Conservation (phyloP, 116 monocot genomes). For the Posidonia oceanica region DNA sequence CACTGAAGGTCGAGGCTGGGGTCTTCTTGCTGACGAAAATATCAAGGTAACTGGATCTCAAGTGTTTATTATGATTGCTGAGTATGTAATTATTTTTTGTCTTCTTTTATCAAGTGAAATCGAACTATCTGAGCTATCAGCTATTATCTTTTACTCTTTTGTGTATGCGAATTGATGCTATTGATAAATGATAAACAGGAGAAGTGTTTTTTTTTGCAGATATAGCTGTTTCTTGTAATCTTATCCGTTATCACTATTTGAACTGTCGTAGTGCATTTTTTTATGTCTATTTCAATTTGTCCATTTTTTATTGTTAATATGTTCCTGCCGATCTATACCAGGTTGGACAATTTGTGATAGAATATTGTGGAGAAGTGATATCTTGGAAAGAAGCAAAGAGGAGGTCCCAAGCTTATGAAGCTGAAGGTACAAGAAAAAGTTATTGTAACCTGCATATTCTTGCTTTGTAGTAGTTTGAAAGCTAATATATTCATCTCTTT, state of each 20-base stretch:
- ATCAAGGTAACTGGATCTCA: constrained; percentile 42
- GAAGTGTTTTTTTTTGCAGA: neutral
- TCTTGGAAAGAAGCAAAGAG: constrained; percentile 78
- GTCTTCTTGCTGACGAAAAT: constrained; percentile 77
- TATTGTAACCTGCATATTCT: neutral
- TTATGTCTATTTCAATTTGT: neutral
- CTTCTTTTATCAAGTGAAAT: too few species aligned
- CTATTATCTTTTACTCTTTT: too few species aligned
- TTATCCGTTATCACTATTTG: neutral
- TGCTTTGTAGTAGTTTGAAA: neutral
- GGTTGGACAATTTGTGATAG: constrained; percentile 90
- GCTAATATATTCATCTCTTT: constrained; percentile 3
- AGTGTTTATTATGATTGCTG: constrained; percentile 4
- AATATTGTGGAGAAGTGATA: constrained; percentile 99
- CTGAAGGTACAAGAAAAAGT: constrained; percentile 38
- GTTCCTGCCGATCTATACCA: constrained; percentile 8
- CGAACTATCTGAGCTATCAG: too few species aligned
- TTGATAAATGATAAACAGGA: neutral
- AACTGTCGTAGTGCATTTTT: neutral
- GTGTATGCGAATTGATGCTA: too few species aligned
- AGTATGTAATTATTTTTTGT: neutral
- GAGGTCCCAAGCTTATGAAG: constrained; percentile 75
- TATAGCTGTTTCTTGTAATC: neutral
- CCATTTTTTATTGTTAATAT: neutral
- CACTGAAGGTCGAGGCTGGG: constrained; percentile 96